These are phyloP conservation scores for Lactarius sp. DNA, from an alignment of 768 basidiomycete species.

Conservation along the genomic window DNA sequence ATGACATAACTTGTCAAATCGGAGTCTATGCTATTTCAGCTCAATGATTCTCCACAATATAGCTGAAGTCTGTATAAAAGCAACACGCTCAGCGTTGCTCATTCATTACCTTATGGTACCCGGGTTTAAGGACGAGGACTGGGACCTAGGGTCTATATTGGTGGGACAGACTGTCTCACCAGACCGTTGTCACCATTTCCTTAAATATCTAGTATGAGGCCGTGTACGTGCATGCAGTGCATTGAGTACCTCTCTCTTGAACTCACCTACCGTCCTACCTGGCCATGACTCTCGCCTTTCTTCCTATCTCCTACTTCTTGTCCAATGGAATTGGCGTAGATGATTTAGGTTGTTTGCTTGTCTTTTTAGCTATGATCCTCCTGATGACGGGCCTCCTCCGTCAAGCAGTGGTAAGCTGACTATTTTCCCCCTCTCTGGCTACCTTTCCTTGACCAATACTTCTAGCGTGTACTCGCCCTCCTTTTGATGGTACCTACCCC, in stretches of 20 bases:
- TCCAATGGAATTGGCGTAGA: slow-evolving; percentile 1
- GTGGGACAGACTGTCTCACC: neutral
- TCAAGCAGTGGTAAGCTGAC: neutral
- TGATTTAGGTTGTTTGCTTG: neutral
- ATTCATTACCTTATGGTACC: neutral
- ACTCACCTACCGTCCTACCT: neutral
- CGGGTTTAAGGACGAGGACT: neutral
- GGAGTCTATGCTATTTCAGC: neutral
- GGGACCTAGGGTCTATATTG: neutral
- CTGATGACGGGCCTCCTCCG: neutral
- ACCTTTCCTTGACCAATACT: neutral
- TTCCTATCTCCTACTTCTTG: neutral
- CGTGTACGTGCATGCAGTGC: neutral
- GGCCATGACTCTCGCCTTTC: neutral
- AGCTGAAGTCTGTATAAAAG: neutral
- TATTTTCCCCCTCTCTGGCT: neutral
- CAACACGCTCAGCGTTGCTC: neutral
- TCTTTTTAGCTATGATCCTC: neutral
- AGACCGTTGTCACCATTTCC: too few relatives aligned
- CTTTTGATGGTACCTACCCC: neutral
- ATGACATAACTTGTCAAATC: neutral
- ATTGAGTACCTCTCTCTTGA: neutral
- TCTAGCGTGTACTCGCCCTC: neutral
- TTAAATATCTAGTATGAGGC: neutral
- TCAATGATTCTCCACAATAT: neutral